These are phyloP conservation scores for Adansonia madagascariensis DNA, from an alignment of 441 rosid genomes.

Conservation along the genomic window DNA sequence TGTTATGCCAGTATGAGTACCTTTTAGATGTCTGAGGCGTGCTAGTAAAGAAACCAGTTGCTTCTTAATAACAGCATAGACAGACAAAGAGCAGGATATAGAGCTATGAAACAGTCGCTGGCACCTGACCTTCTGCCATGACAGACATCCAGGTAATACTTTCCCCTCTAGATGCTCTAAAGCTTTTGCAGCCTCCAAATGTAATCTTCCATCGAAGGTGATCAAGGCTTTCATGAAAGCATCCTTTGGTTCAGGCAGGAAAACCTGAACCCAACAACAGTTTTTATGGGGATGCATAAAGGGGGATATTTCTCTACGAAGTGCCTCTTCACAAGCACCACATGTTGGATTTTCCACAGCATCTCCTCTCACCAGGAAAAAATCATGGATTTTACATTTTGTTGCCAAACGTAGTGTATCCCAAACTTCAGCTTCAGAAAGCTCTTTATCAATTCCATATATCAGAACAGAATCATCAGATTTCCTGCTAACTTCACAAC, in stretches of 20 bases:
- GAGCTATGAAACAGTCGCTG: slow-evolving; percentile 70
- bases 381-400: slow-evolving; percentile 44
- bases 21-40: slow-evolving; percentile 45
- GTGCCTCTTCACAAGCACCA: slow-evolving; percentile 52
- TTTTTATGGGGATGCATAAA: slow-evolving; percentile 50
- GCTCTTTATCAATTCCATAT: slow-evolving; percentile 49
- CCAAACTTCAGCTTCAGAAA: slow-evolving; percentile 58
- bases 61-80: slow-evolving; percentile 57
- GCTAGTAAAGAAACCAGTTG: slow-evolving; percentile 48
- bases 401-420: slow-evolving; percentile 46
- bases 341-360: slow-evolving; percentile 45
- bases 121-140: slow-evolving; percentile 75
- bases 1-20: slow-evolving; percentile 40
- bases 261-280: slow-evolving; percentile 59
- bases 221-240: slow-evolving; percentile 51
- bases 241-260: slow-evolving; percentile 49
- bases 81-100: slow-evolving; percentile 56
- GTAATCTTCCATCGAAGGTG: slow-evolving; percentile 72
- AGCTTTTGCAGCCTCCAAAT: slow-evolving; percentile 82
- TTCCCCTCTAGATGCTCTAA: slow-evolving; percentile 69
- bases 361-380: slow-evolving; percentile 53
- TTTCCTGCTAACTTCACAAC: slow-evolving; percentile 39
- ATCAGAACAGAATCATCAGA: slow-evolving; percentile 39
- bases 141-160: slow-evolving; percentile 57
- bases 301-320: slow-evolving; percentile 55